A percentile compares a stretch with the other conserved stretches of the same genome.
Conservation (phyloP, 2,329 filamentous ascomycete species). For the Hypomyces perniciosus region DNA sequence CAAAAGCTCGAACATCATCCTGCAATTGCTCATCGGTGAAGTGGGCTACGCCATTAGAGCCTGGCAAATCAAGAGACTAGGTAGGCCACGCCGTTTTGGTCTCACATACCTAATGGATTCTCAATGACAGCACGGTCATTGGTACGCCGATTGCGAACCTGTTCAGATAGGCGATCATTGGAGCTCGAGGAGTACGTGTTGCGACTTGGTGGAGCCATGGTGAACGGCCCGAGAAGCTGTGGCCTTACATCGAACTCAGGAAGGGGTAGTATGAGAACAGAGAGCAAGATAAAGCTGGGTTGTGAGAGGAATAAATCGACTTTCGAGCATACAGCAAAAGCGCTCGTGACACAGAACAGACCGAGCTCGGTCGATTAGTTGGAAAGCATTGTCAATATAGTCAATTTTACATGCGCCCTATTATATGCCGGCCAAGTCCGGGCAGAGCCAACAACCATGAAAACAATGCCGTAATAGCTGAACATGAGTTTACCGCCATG, state of each 20-base stretch:
- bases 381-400: no score
- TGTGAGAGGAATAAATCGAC: background rate
- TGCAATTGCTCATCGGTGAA: conserved; percentile 33
- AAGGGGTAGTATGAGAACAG: background rate
- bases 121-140: conserved; percentile 32
- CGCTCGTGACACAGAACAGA: conserved; percentile 6
- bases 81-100: background rate
- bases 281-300: background rate
- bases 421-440: no score
- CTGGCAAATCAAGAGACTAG: background rate
- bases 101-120: conserved; percentile 27
- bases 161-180: conserved; percentile 16
- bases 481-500: background rate
- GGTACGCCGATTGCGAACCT: conserved; percentile 23
- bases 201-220: conserved; percentile 9
- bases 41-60: conserved; percentile 23
- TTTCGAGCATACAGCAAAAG: background rate
- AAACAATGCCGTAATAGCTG: no score
- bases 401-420: no score
- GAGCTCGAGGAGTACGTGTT: background rate
- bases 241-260: background rate
- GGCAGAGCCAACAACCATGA: background rate
- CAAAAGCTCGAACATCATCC: conserved; percentile 29
- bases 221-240: background rate
- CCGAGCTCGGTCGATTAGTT: background rate